Evolutionary conservation across 2,329 filamentous ascomycete species (phyloP), one percentile per base, ranked within the genome.

Genomic region (Colletotrichum liaoningense): DNA sequence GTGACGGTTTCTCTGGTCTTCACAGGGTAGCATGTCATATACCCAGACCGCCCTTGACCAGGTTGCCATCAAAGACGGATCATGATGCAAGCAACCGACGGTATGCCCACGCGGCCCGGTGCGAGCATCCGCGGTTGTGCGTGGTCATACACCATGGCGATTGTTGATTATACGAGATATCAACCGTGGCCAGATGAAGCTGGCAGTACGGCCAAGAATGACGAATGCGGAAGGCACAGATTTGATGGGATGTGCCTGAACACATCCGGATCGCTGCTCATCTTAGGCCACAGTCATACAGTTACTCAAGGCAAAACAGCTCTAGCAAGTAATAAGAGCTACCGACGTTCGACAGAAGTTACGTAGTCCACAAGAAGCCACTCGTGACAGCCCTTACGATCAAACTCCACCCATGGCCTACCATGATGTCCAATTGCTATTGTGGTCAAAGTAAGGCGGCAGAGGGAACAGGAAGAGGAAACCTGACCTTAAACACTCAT

Each of bases 21-120:
- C 24, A 33, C 54, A 28, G 11, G 49, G 14, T 7, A 22, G 46
- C 12, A n/a, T 33, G 22, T 58, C 46, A 52, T 66, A n/a, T 42
- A 24, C n/a, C 33, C n/a, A 33, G 26, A 42, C 60, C 56, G 42
- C 24, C 30, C 38, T 35, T 33, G 38, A 19, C 33, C 35, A 16
- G 4, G 26, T 49, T 22, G 12, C 26, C 16, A 58, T 55, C 16
- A 42, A 58, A 35, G 26, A 49, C 5, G 55, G 19, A 24, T 28
- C 67, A 33, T 19, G 35, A 66, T 63, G 71, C 63, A 49, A 22
- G 67, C 62, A 62, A 46, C 71, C 71, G 67, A 42, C 19, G 71
- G 64, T 49, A 65, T 66, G 49, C 46, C 49, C 60, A 66, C 28
- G 35, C 71, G 60, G 67, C 60, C 62, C 67, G 71, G 60, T 66